Evolutionary conservation across 2,329 filamentous ascomycete species (phyloP).

Genomic region (Cadophora sp.): DNA sequence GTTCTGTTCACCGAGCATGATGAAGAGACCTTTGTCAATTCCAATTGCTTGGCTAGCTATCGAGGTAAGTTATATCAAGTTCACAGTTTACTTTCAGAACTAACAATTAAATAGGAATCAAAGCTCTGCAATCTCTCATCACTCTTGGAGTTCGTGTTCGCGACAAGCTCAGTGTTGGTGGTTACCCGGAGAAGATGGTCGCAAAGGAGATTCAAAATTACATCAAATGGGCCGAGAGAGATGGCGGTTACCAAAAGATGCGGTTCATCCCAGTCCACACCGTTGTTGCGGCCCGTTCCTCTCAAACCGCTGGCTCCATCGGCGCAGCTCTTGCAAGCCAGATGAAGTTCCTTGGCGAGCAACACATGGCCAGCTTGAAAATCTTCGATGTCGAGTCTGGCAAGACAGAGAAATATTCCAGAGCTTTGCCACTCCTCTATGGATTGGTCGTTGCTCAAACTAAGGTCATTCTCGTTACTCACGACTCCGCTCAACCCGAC

Average conservation of each 20-base stretch:
- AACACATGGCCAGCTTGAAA: constrained; percentile 38
- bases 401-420: constrained; percentile 36
- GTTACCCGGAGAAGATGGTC: constrained; percentile 40
- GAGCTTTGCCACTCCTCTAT: constrained; percentile 44
- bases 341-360: constrained; percentile 41
- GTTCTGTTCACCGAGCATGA: constrained; percentile 39
- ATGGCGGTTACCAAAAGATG: constrained; percentile 42
- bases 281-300: constrained; percentile 33
- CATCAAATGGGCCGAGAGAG: constrained; percentile 46
- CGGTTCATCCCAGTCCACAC: constrained; percentile 43
- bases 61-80: constrained; percentile 36
- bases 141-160: constrained; percentile 39
- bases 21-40: constrained; percentile 41
- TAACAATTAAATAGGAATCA: constrained; percentile 36
- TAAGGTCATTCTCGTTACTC: constrained; percentile 42
- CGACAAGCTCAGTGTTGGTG: constrained; percentile 29
- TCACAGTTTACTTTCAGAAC: not conserved
- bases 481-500: constrained; percentile 41
- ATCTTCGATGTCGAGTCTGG: constrained; percentile 34
- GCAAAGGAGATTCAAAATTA: constrained; percentile 42
- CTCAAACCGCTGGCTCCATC: constrained; percentile 34
- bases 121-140: constrained; percentile 41
- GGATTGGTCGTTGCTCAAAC: constrained; percentile 44
- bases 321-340: constrained; percentile 37
- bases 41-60: constrained; percentile 33